Evolutionary conservation across 352 stramenopile genomes (phyloP).

Genomic region (Phytophthora agathidicida): DNA sequence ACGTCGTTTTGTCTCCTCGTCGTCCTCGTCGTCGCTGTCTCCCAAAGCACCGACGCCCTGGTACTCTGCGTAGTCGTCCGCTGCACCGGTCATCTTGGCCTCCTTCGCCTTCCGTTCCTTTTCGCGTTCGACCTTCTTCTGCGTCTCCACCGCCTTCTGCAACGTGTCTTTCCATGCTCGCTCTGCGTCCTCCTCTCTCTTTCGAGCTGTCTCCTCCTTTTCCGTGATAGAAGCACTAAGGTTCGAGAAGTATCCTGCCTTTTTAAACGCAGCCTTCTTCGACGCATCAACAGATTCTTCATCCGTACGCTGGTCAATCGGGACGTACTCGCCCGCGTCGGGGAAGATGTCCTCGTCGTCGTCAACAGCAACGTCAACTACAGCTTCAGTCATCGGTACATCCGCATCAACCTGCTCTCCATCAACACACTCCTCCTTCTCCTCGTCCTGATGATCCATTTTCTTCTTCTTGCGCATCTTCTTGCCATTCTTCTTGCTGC

Average conservation of each 20-base stretch:
- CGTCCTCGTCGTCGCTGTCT: slow-evolving; percentile 76
- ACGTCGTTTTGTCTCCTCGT: slow-evolving; percentile 36
- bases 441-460: slow-evolving; percentile 9
- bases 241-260: slow-evolving; percentile 66
- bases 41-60: slow-evolving; percentile 37
- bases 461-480: slow-evolving; percentile 66
- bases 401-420: background rate
- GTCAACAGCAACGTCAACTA: slow-evolving; percentile 21
- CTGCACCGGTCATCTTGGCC: slow-evolving; percentile 37
- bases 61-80: slow-evolving; percentile 72
- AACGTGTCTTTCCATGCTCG: slow-evolving; percentile 65
- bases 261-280: slow-evolving; percentile 26
- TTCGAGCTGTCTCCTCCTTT: slow-evolving; percentile 44
- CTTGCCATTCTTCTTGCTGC: slow-evolving; percentile 17
- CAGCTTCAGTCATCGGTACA: slow-evolving; percentile 4
- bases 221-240: slow-evolving; percentile 73
- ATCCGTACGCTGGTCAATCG: slow-evolving; percentile 53
- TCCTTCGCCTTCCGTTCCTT: slow-evolving; percentile 45
- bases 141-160: slow-evolving; percentile 55
- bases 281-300: slow-evolving; percentile 6
- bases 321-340: slow-evolving; percentile 73
- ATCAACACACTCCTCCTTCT: background rate
- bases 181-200: slow-evolving; percentile 53
- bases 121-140: slow-evolving; percentile 49
- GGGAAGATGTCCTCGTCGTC: slow-evolving; percentile 80